Base-by-base conservation (phyloP, 148 eudicot genomes). In the Cornus florida region DNA sequence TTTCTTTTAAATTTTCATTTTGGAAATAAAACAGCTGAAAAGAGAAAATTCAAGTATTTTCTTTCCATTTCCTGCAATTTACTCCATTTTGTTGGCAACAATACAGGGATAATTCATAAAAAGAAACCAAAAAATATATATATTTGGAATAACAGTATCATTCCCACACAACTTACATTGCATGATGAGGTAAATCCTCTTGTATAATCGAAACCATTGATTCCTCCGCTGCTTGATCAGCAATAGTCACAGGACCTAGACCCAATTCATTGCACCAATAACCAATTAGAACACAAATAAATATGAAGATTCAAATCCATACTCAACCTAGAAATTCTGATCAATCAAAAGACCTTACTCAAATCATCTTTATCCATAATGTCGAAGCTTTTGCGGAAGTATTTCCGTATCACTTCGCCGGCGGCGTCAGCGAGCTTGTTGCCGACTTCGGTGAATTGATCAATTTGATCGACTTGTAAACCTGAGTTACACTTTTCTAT, bases 201-300 rank as follows among this genome's bases (percentile, higher is more conserved):
- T 86, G 84, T 5, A 95, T 80, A 67, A 92, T 86, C 22, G 87
- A 81, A 76, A 87, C 84, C 99, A 93, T 95, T 4, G 97, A 33
- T 75, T 90, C 97, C 91, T 95, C 99, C 19, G 99, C 99, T 24
- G 89, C 87, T 76, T 80, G 83, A 88, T 95, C 99, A 84, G 99
- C 99, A 84, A 95, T 89, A 6, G 99, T 95, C 59, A 95, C 99
- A 32, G 99, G 99, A 90, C 99, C 97, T 93, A 85, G 46, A 60
- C 84, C 48, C 74, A 23, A 78, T 67, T 62, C 72, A 77, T 53
- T 69, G 73, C 48, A 22, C 59, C 35, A 78, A 75, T 60, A 70
- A 83, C 50, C 67, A 82, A 72, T 70, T 59, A 69, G 10, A 48
- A 76, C 28, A 43, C 59, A 32, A 28, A 28, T 12, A 32, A 28